phyloP scores from a whole-genome alignment of 2,329 filamentous ascomycete genomes.

The Monosporascus sp. region DNA sequence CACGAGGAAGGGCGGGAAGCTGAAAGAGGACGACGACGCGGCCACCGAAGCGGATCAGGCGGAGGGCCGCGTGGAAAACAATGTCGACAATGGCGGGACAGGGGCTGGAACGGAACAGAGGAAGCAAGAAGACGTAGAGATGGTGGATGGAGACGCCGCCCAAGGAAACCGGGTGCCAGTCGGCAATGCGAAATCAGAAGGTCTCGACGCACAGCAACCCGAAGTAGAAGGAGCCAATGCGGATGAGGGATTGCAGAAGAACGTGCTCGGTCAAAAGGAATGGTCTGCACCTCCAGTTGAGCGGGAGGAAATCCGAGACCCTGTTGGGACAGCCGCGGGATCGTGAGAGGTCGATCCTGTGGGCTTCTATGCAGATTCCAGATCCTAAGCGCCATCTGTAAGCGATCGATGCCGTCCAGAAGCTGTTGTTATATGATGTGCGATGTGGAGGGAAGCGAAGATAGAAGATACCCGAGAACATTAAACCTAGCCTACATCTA shows the following conservation, averaged over 20 bases:
- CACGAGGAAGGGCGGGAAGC: constrained; percentile 74
- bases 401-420: too few species aligned
- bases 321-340: background rate
- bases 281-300: constrained; percentile 16
- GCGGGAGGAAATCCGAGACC: constrained; percentile 2
- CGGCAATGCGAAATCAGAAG: background rate
- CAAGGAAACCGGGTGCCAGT: background rate
- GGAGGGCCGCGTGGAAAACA: background rate
- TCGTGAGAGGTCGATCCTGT: background rate
- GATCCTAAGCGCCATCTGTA: too few species aligned
- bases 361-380: too few species aligned
- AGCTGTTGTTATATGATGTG: too few species aligned
- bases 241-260: constrained; percentile 13
- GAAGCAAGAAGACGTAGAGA: background rate
- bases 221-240: constrained; percentile 15
- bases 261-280: constrained; percentile 12
- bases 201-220: background rate
- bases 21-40: constrained; percentile 41
- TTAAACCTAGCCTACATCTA: too few species aligned
- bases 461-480: too few species aligned
- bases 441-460: too few species aligned
- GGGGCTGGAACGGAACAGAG: background rate
- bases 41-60: constrained; percentile 6
- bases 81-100: background rate
- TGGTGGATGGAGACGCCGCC: background rate